phyloP scores from a whole-genome alignment of 768 basidiomycete species.

The Fomitopsis serialis region DNA sequence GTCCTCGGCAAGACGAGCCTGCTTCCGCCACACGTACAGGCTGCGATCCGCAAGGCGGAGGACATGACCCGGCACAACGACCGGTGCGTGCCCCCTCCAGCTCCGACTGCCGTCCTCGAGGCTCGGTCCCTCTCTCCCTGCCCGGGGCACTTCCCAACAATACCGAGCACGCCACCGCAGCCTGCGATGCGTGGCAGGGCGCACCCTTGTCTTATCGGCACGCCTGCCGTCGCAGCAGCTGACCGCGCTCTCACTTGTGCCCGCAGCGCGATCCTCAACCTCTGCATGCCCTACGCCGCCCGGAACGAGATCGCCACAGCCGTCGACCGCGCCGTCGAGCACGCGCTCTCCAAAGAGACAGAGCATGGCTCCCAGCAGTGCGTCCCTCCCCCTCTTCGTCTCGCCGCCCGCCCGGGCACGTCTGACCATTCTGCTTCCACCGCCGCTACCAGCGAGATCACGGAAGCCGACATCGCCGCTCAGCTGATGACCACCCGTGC shows the following conservation, averaged over 20 bases:
- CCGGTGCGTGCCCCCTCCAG: slow-evolving; percentile 35
- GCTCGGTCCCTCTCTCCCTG: not conserved
- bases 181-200: no score
- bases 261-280: slow-evolving; percentile 77
- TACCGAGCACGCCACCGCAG: no score
- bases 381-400: slow-evolving; percentile 17
- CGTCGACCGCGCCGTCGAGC: slow-evolving; percentile 46
- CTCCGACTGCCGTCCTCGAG: not conserved
- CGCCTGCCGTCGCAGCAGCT: not conserved
- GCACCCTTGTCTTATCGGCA: not conserved
- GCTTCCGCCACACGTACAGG: slow-evolving; percentile 73
- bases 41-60: slow-evolving; percentile 67
- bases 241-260: not conserved
- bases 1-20: slow-evolving; percentile 72
- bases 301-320: slow-evolving; percentile 88
- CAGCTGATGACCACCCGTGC: slow-evolving; percentile 61
- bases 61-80: slow-evolving; percentile 68
- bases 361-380: slow-evolving; percentile 25
- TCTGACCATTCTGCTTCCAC: no score
- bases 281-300: slow-evolving; percentile 91
- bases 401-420: no score
- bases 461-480: slow-evolving; percentile 61
- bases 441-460: slow-evolving; percentile 37
- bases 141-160: not conserved
- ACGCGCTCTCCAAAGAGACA: slow-evolving; percentile 22